Conservation (phyloP, 768 basidiomycete species). For the Boletus sensibilis region DNA sequence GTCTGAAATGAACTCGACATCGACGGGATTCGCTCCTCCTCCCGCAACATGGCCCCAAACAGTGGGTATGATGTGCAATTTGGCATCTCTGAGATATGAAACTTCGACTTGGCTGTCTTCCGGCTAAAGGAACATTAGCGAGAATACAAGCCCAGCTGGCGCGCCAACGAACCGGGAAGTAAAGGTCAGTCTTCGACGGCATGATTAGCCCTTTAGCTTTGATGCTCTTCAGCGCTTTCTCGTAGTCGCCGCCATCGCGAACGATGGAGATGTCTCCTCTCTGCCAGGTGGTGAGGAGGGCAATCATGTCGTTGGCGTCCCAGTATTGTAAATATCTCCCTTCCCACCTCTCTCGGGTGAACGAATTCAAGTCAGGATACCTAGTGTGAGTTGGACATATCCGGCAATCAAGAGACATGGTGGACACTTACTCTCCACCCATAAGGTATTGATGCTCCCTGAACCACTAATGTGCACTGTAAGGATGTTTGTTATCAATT, state of each 20-base stretch:
- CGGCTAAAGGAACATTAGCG: constrained; percentile 35
- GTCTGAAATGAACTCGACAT: constrained; percentile 41
- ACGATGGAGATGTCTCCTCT: constrained; percentile 50
- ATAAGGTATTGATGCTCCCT: constrained; percentile 46
- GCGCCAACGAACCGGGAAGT: constrained; percentile 47
- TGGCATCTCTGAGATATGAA: constrained; percentile 40
- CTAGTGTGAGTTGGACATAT: constrained; percentile 23
- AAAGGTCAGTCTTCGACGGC: constrained; percentile 60
- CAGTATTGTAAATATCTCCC: constrained; percentile 40
- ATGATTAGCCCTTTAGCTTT: constrained; percentile 55
- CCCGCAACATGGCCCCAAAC: constrained; percentile 60
- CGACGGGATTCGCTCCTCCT: constrained; percentile 40
- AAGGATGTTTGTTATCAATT: not conserved
- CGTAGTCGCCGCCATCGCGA: constrained; percentile 45
- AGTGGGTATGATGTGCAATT: constrained; percentile 52
- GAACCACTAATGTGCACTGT: constrained; percentile 49
- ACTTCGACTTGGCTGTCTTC: constrained; percentile 57
- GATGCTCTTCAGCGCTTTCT: constrained; percentile 41
- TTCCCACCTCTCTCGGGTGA: constrained; percentile 54
- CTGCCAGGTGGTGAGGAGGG: constrained; percentile 51
- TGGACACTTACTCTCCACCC: constrained; percentile 37
- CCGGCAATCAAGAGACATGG: not conserved
- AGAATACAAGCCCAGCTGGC: not conserved
- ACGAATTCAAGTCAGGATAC: constrained; percentile 48
- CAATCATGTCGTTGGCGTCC: constrained; percentile 58